Percentiles rank a stretch among this genome's conserved stretches.
phyloP scores from a whole-genome alignment of 768 basidiomycete genomes.

The Suillus cothurnatus region DNA sequence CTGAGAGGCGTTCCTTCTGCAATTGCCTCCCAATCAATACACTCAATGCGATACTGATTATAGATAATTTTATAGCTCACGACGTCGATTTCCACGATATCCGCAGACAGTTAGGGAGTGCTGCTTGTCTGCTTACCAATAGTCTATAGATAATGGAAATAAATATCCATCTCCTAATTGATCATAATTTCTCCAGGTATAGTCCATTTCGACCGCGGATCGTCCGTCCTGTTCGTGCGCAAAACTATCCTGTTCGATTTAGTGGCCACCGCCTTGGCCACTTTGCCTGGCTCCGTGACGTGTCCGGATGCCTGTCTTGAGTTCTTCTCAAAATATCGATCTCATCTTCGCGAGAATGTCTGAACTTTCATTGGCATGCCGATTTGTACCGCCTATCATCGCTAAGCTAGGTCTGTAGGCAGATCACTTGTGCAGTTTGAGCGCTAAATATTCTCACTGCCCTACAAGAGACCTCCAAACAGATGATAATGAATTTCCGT shows the following conservation, averaged over 20 bases:
- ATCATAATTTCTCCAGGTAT: conserved; percentile 10
- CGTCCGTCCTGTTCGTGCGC: conserved; percentile 14
- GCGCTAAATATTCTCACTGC: conserved; percentile 4
- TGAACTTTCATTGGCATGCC: conserved; percentile 8
- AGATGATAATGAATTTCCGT: not conserved
- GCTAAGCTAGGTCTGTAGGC: not conserved
- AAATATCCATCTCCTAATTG: conserved; percentile 8
- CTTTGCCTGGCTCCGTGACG: conserved; percentile 3
- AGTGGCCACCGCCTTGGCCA: not conserved
- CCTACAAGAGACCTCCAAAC: not conserved
- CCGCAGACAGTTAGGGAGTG: conserved; percentile 82
- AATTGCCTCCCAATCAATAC: conserved; percentile 9
- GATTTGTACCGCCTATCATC: not conserved
- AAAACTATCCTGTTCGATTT: conserved; percentile 1
- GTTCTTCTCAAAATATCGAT: conserved; percentile 2
- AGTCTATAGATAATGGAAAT: conserved; percentile 23
- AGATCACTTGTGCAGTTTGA: not conserved
- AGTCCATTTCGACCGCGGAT: conserved; percentile 7
- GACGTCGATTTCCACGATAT: conserved; percentile 98
- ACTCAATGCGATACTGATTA: conserved; percentile 14
- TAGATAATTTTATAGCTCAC: conserved; percentile 65
- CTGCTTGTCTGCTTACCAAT: conserved; percentile 58
- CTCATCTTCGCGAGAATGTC: conserved; percentile 4
- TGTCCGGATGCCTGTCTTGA: not conserved
- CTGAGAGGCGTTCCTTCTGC: not conserved